Base-by-base conservation (phyloP, 1,284 basidiomycete genomes). In the Anthracocystis setariae region DNA sequence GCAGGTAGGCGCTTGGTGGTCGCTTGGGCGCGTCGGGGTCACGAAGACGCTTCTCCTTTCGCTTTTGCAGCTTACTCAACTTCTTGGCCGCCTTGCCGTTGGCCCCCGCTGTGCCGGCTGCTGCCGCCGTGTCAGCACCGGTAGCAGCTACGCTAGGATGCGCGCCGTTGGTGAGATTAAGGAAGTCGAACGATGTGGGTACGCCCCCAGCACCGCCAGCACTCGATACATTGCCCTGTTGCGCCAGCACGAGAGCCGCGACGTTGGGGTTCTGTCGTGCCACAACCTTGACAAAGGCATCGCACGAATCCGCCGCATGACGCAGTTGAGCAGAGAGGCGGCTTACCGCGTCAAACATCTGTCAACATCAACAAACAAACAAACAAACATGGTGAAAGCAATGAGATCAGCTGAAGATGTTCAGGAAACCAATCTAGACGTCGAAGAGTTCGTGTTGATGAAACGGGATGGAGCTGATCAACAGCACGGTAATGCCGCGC, bases 1-100 rank as follows among this genome's bases (percentile, higher is more conserved):
- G 57, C n/a, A 79, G 64, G 46, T 79, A 79, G 21, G 78, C 78
- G 33, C 72, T 77, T 20, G 78, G 74, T 15, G 78, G 78, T 23
- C 78, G 63, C 59, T 79, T 79, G 63, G 76, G 76, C 33, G 76
- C 78, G 38, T 78, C 68, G 3, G 76, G 77, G 45, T 79, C 77
- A 15, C 73, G 68, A 10, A 74, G 60, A 32, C 66, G 66, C 61
- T 76, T 76, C 55, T 74, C 64, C 38, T 60, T 67, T 52, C 70
- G 72, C 39, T 63, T 63, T 54, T 73, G 66, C 29, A 68, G 33
- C 67, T 78, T 78, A 59, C 59, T 69, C 46, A 73, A 25, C 60
- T 65, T 66, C 65, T 73, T 73, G 45, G 48, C 57, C 13, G 59
- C 55, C 42, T 72, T 69, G 24, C 66, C 67, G 25, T 65, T 67